These are phyloP conservation scores for Collybia nuda DNA, from an alignment of 768 basidiomycete genomes.

Conservation along the genomic window DNA sequence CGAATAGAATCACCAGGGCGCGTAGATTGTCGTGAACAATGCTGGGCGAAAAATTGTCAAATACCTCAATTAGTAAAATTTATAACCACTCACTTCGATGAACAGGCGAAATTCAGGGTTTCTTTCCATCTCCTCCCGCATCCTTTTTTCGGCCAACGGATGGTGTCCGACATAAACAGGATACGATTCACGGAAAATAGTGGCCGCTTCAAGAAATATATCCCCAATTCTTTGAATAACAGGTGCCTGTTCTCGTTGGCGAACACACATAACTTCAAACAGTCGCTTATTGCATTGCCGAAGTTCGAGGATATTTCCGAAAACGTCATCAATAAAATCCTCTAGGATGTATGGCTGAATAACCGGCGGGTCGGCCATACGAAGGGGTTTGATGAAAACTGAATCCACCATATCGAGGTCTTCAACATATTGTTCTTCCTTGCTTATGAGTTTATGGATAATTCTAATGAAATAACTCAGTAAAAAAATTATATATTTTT, in stretches of 20 bases:
- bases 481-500: conserved; percentile 2
- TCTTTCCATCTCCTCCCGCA: conserved; percentile 82
- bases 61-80: background rate
- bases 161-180: conserved; percentile 85
- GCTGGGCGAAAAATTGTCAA: conserved; percentile 21
- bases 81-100: conserved; percentile 62
- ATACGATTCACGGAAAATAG: conserved; percentile 85
- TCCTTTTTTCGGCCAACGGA: conserved; percentile 79
- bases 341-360: conserved; percentile 57
- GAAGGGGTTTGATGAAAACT: conserved; percentile 55
- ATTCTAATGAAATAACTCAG: conserved; percentile 36
- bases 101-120: conserved; percentile 85
- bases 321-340: conserved; percentile 84
- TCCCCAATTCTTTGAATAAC: conserved; percentile 87
- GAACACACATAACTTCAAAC: conserved; percentile 81
- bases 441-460: conserved; percentile 87
- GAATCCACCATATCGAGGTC: conserved; percentile 85
- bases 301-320: conserved; percentile 84
- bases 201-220: conserved; percentile 82
- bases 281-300: conserved; percentile 77
- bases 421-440: conserved; percentile 87
- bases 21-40: conserved; percentile 42
- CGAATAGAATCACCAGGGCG: conserved; percentile 39
- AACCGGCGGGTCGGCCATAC: conserved; percentile 39
- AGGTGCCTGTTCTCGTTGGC: conserved; percentile 83